Percentiles rank a stretch among this genome's conserved stretches.
These are phyloP conservation scores for Jamesozyma jinghongensis DNA, from an alignment of 805 yeast species.

Conservation along the genomic window DNA sequence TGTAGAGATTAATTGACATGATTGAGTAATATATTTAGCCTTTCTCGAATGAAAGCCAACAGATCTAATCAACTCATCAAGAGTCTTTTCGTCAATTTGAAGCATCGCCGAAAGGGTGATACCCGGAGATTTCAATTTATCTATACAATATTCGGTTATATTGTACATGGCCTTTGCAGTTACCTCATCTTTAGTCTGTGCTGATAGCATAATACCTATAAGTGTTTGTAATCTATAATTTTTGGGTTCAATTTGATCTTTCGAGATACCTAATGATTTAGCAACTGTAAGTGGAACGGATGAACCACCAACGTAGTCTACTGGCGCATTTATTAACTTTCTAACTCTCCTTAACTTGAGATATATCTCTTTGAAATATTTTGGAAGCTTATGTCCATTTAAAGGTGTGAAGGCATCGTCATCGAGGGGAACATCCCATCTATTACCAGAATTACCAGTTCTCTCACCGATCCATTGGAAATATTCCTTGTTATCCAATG, in stretches of 20 bases:
- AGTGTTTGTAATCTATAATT: conserved; percentile 62
- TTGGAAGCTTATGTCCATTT: conserved; percentile 26
- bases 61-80: conserved; percentile 59
- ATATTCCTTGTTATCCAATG: conserved; percentile 20
- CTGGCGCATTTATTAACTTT: conserved; percentile 61
- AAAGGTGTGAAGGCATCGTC: conserved; percentile 8
- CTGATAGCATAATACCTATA: conserved; percentile 74
- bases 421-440: conserved; percentile 16
- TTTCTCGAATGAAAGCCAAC: conserved; percentile 86
- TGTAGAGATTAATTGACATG: conserved; percentile 45
- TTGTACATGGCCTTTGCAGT: conserved; percentile 63
- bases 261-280: conserved; percentile 20
- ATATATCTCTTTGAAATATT: conserved; percentile 48
- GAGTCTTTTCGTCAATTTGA: conserved; percentile 41
- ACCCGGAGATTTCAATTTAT: conserved; percentile 39
- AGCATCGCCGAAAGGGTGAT: conserved; percentile 47
- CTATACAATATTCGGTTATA: conserved; percentile 42
- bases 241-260: conserved; percentile 24
- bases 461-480: conserved; percentile 19
- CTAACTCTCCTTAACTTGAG: conserved; percentile 61
- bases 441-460: conserved; percentile 20
- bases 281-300: conserved; percentile 37
- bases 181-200: conserved; percentile 88
- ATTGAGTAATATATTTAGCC: conserved; percentile 55
- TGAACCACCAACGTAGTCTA: conserved; percentile 83